Evolutionary conservation across 805 yeast species (phyloP).

Genomic region (Candida germanica): DNA sequence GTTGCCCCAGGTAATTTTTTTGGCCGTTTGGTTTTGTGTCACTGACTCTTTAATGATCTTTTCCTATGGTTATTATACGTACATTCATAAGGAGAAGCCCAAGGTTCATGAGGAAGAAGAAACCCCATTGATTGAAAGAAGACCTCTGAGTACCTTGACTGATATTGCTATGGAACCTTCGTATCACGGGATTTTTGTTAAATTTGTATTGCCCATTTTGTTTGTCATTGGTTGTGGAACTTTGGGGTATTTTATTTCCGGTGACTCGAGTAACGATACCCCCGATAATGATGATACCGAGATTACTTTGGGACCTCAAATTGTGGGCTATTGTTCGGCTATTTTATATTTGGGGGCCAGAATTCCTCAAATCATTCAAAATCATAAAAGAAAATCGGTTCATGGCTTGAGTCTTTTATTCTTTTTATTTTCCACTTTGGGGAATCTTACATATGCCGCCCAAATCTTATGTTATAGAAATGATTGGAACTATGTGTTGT

Average conservation of each 20-base stretch:
- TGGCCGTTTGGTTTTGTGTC: constrained; percentile 75
- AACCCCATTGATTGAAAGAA: constrained; percentile 38
- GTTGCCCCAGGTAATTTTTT: constrained; percentile 63
- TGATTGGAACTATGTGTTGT: constrained; percentile 55
- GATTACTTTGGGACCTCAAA: constrained; percentile 55
- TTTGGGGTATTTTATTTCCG: constrained; percentile 54
- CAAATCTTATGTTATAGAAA: constrained; percentile 66
- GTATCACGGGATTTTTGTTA: constrained; percentile 44
- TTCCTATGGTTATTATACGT: constrained; percentile 57
- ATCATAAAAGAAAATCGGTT: constrained; percentile 73
- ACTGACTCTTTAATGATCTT: constrained; percentile 60
- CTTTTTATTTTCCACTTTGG: constrained; percentile 69
- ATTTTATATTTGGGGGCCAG: constrained; percentile 67
- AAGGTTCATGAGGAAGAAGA: constrained; percentile 14
- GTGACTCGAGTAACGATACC: constrained; percentile 16
- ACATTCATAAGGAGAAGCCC: constrained; percentile 22
- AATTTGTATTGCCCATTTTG: constrained; percentile 55
- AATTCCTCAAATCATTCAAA: constrained; percentile 82
- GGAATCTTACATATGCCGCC: constrained; percentile 71
- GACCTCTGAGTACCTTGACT: constrained; percentile 52
- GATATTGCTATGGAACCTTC: constrained; percentile 47
- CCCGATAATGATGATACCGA: constrained; percentile 20
- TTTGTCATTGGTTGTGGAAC: constrained; percentile 63
- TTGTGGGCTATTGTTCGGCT: constrained; percentile 71
- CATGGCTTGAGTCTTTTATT: constrained; percentile 82